Evolutionary conservation across 2,329 filamentous ascomycete species (phyloP).

Genomic region (Dothistroma pini): DNA sequence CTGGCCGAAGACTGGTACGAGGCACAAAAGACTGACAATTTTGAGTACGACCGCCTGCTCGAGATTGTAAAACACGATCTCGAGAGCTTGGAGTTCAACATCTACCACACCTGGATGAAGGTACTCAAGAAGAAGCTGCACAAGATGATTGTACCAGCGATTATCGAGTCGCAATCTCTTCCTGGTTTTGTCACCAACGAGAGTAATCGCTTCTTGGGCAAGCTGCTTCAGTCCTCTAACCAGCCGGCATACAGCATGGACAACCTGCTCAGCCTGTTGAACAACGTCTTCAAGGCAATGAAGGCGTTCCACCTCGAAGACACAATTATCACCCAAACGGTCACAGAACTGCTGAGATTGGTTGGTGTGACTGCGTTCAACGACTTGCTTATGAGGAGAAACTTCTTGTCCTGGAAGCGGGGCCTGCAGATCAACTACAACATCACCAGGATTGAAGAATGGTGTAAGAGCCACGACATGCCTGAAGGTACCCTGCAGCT

Average conservation of each 20-base stretch:
- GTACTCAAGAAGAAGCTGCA: constrained; percentile 98
- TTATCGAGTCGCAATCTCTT: constrained; percentile 97
- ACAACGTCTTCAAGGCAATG: constrained; percentile 98
- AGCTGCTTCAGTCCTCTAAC: constrained; percentile 86
- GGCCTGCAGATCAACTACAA: constrained; percentile 99
- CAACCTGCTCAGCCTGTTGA: constrained; percentile 89
- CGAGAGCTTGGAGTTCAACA: constrained; percentile 98
- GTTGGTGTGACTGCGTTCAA: constrained; percentile 99
- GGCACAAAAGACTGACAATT: constrained; percentile 98
- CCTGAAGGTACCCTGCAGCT: constrained; percentile 95
- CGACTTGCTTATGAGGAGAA: constrained; percentile 92
- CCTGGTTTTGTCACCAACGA: constrained; percentile 99
- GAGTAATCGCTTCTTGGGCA: constrained; percentile 96
- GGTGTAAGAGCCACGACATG: constrained; percentile 99
- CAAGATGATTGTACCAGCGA: constrained; percentile 99
- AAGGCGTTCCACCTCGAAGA: constrained; percentile 98
- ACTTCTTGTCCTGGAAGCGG: constrained; percentile 99
- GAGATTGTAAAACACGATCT: constrained; percentile 99
- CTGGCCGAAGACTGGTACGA: constrained; percentile 99
- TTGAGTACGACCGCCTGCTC: constrained; percentile 93
- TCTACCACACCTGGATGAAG: constrained; percentile 99
- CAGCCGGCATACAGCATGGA: constrained; percentile 99
- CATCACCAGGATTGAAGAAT: constrained; percentile 98
- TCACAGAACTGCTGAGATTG: constrained; percentile 86
- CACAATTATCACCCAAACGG: constrained; percentile 89